These are phyloP conservation scores for Lojkania enalia DNA, from an alignment of 2,329 filamentous ascomycete genomes.

Conservation along the genomic window DNA sequence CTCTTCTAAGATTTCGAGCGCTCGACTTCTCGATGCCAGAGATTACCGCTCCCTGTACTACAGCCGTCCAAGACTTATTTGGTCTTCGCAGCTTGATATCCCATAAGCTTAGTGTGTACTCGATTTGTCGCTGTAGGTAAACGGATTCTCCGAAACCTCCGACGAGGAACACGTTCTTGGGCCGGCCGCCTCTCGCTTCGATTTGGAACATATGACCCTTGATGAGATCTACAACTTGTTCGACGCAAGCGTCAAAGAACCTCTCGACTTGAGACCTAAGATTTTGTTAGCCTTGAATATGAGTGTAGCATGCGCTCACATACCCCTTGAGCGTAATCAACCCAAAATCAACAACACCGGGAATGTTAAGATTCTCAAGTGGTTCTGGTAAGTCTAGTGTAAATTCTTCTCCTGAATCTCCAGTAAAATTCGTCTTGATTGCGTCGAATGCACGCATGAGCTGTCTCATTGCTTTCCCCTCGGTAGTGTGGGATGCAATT, in stretches of 20 bases:
- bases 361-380: conserved; percentile 17
- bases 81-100: conserved; percentile 20
- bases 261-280: conserved; percentile 20
- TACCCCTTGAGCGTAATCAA: conserved; percentile 22
- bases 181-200: conserved; percentile 11
- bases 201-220: conserved; percentile 23
- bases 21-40: conserved; percentile 27
- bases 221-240: conserved; percentile 23
- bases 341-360: conserved; percentile 19
- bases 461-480: conserved; percentile 22
- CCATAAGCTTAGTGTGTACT: conserved; percentile 12
- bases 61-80: conserved; percentile 24
- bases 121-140: conserved; percentile 19
- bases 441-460: conserved; percentile 26
- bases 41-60: conserved; percentile 29
- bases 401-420: conserved; percentile 13
- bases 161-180: conserved; percentile 25
- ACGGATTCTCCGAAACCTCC: conserved; percentile 23
- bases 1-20: conserved; percentile 13
- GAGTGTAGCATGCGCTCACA: neutral
- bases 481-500: conserved; percentile 22
- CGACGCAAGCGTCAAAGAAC: conserved; percentile 29
- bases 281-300: neutral
- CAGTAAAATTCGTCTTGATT: conserved; percentile 19
- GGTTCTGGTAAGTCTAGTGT: conserved; percentile 24